Conservation (phyloP, 345 rosid genomes). For the Bretschneidera sinensis region DNA sequence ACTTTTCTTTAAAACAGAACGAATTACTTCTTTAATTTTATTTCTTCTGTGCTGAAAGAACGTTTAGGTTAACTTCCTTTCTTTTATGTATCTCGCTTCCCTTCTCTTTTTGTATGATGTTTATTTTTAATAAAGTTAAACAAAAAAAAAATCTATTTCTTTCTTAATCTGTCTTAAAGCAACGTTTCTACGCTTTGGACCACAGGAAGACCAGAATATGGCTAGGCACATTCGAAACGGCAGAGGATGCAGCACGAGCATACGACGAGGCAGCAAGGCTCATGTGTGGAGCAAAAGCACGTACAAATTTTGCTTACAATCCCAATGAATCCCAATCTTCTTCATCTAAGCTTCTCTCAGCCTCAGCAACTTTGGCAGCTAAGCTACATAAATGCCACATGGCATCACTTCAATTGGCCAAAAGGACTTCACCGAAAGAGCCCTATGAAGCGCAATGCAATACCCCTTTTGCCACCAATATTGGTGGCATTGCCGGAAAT, state of each 20-base stretch:
- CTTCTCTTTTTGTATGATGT: no score
- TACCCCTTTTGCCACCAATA: constrained; percentile 5
- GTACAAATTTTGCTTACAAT: constrained; percentile 58
- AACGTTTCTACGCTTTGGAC: constrained; percentile 4
- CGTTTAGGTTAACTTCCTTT: no score
- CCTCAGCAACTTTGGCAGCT: constrained; percentile 60
- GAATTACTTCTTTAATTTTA: no score
- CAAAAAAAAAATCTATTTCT: constrained; percentile 7
- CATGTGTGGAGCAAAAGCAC: constrained; percentile 63
- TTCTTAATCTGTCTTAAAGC: no score
- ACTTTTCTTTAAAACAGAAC: no score
- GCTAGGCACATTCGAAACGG: constrained; percentile 78
- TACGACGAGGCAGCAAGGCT: constrained; percentile 77
- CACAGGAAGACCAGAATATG: constrained; percentile 76
- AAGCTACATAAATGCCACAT: constrained; percentile 63
- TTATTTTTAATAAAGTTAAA: not conserved
- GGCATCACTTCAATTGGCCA: constrained; percentile 47
- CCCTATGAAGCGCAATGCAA: constrained; percentile 13
- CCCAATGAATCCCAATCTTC: constrained; percentile 48
- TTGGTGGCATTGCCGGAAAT: constrained; percentile 16
- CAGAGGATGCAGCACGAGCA: constrained; percentile 76
- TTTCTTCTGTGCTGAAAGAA: no score
- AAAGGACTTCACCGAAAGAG: constrained; percentile 28
- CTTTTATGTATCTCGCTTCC: no score
- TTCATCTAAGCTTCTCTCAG: constrained; percentile 58